Percentiles rank a stretch among this genome's conserved stretches.
phyloP scores from a whole-genome alignment of 371 early-diverging fungal genomes.

The Mucor plumbeus region DNA sequence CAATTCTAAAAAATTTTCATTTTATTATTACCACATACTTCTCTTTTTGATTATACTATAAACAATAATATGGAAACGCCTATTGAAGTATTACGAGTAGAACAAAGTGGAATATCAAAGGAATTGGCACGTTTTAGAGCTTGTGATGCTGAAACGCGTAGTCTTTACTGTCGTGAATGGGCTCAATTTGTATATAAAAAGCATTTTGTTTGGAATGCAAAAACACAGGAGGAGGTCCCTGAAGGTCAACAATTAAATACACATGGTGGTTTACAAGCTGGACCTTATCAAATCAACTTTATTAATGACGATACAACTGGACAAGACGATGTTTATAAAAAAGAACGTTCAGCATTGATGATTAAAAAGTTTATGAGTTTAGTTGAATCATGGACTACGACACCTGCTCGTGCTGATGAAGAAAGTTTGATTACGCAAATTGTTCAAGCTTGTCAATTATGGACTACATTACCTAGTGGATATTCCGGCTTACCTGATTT shows the following conservation, averaged over 20 bases:
- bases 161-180: slow-evolving; percentile 87
- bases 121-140: slow-evolving; percentile 76
- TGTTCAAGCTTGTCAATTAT: slow-evolving; percentile 39
- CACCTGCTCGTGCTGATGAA: not conserved
- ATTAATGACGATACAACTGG: slow-evolving; percentile 18
- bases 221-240: slow-evolving; percentile 49
- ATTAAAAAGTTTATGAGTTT: slow-evolving; percentile 21
- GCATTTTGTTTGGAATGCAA: slow-evolving; percentile 59
- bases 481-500: slow-evolving; percentile 44
- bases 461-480: slow-evolving; percentile 49
- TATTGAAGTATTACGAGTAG: slow-evolving; percentile 48
- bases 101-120: slow-evolving; percentile 65
- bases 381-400: slow-evolving; percentile 1
- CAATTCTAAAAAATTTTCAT: slow-evolving; percentile 16
- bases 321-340: slow-evolving; percentile 8
- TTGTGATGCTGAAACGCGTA: slow-evolving; percentile 74
- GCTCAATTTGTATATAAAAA: slow-evolving; percentile 80
- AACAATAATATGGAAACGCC: slow-evolving; percentile 37
- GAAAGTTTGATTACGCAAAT: slow-evolving; percentile 26
- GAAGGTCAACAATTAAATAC: not conserved
- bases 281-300: slow-evolving; percentile 38
- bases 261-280: slow-evolving; percentile 24
- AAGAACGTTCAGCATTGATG: slow-evolving; percentile 17
- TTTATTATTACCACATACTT: slow-evolving; percentile 10
- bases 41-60: not conserved